Conservation (phyloP, 2,329 filamentous ascomycete species). For the Hirsutella minnesotensis region DNA sequence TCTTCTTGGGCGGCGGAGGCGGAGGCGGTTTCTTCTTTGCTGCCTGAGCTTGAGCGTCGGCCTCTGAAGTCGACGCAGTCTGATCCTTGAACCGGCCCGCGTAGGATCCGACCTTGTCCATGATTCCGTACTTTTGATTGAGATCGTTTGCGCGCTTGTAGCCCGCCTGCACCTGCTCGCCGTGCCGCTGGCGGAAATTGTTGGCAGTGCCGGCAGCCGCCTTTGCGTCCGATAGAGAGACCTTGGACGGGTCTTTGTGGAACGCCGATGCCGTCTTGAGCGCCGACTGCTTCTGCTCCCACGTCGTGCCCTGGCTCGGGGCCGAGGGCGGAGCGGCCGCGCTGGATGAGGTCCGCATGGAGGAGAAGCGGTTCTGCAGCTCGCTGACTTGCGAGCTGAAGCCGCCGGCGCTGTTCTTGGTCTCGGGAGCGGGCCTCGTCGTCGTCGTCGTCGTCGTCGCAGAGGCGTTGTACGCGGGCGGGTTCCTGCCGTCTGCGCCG, state of each 20-base stretch:
- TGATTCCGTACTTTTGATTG: conserved; percentile 50
- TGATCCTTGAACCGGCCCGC: conserved; percentile 9
- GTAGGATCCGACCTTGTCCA: conserved; percentile 22
- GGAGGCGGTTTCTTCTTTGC: conserved; percentile 43
- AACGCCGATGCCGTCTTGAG: conserved; percentile 48
- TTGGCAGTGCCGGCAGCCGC: conserved; percentile 49
- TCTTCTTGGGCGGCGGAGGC: conserved; percentile 41
- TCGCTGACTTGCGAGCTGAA: conserved; percentile 42
- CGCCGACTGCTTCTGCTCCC: conserved; percentile 53
- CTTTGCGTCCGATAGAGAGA: conserved; percentile 46
- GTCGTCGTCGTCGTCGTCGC: no score
- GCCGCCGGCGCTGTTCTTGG: conserved; percentile 5
- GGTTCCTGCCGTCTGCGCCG: conserved; percentile 21
- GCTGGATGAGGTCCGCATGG: conserved; percentile 27
- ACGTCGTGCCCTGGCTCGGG: conserved; percentile 42
- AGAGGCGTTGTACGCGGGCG: not conserved
- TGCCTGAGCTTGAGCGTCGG: conserved; percentile 7
- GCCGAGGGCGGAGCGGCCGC: conserved; percentile 8
- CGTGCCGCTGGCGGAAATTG: conserved; percentile 59
- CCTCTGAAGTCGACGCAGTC: conserved; percentile 1
- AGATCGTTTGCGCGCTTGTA: conserved; percentile 42
- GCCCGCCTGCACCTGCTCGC: conserved; percentile 53
- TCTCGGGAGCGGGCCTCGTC: conserved; percentile 7
- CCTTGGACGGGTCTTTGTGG: conserved; percentile 48
- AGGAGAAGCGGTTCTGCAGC: conserved; percentile 56